Evolutionary conservation across 305 asterid genomes (phyloP).

Genomic region (Fraxinus nigra): DNA sequence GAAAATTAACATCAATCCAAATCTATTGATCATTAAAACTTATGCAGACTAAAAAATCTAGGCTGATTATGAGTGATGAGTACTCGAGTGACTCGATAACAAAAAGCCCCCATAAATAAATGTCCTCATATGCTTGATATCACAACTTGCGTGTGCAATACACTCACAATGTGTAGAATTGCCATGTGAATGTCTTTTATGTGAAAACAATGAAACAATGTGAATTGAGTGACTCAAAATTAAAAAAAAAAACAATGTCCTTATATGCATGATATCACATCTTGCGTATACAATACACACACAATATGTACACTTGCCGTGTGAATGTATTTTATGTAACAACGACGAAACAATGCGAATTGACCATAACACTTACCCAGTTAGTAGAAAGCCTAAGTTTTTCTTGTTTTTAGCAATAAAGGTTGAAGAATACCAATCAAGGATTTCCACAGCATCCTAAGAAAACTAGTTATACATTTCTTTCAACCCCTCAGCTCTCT

Average conservation of each 20-base stretch:
- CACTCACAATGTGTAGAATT: background rate
- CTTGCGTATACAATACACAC: background rate
- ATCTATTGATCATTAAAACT: background rate
- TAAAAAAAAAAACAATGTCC: background rate
- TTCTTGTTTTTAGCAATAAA: background rate
- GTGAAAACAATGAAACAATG: background rate
- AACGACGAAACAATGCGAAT: background rate
- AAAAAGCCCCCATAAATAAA: constrained; percentile 10
- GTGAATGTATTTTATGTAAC: background rate
- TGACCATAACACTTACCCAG: background rate
- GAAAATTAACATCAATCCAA: constrained; percentile 14
- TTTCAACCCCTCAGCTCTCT: background rate
- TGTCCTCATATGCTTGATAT: background rate
- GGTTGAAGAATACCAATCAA: background rate
- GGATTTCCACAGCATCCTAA: background rate
- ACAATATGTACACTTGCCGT: background rate
- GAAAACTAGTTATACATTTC: background rate
- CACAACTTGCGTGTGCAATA: background rate
- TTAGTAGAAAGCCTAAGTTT: background rate
- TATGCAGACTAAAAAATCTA: background rate
- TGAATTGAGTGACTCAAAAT: background rate
- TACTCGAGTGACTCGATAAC: background rate
- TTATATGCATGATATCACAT: background rate
- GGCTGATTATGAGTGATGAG: constrained; percentile 13
- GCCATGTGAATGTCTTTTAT: background rate